Base-by-base conservation (phyloP, 257 asterid species). In the Solanum arcanum region DNA sequence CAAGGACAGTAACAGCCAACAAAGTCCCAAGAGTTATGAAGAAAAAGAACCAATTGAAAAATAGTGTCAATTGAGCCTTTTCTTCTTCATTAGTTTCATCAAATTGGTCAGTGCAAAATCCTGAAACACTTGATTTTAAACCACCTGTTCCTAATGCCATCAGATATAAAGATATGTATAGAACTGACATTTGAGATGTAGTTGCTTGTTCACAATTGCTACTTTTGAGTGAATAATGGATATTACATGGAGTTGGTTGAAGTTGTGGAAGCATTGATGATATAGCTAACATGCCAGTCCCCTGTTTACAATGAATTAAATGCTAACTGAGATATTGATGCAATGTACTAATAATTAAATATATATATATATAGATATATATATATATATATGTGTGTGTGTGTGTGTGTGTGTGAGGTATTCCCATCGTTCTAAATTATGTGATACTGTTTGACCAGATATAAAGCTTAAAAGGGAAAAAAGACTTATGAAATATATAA, bases 121-220 rank as follows among this genome's bases (percentile, higher is more conserved):
- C 93, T 2, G 92, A 92, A 15, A 92, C 90, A 27, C 92, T 91
- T 16, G 93, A 89, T 77, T 90, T 89, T 21, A 91, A 78, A 6
- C 94, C 94, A 20, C 94, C 94, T 1, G 93, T 92, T 33, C 91
- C 93, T 8, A 90, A 9, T 64, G 94, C 94, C 39, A 90, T 91
- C 1, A 90, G 86, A 56, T 90, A 91, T 12, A 91, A 83, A 42
- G 91, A 84, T 49, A 84, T 56, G 69, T 88, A 90, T 11, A 91
- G 68, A 35, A 87, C 68, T n/a, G 80, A 84, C 90, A 92, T 90
- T 85, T 92, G 95, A 49, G 78, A 85, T 18, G 68, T 37, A 27
- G 82, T 91, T 6, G 93, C 93, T 83, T 85, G 90, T 87, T 83
- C 42, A 60, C 93, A 91, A n/a, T 31, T 29, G 18, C 41, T 4